Evolutionary conservation across 225 moss, liverwort and hornwort species (phyloP).

Genomic region (Pseudisothecium myosuroides): DNA sequence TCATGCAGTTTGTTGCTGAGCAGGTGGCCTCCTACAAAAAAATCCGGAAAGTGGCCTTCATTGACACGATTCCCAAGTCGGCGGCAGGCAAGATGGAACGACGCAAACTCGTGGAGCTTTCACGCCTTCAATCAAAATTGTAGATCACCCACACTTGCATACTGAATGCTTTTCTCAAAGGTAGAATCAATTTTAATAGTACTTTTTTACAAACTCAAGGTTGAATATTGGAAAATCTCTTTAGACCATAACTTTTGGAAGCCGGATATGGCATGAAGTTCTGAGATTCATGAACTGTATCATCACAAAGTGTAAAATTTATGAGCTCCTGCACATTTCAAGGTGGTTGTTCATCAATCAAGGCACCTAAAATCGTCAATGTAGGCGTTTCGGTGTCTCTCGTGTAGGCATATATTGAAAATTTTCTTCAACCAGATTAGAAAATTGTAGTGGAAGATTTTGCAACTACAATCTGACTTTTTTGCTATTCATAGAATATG

Average conservation of each 20-base stretch:
- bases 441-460: background rate
- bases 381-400: background rate
- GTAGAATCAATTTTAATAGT: background rate
- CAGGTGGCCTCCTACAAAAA: constrained; percentile 37
- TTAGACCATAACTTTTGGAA: background rate
- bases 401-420: background rate
- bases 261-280: background rate
- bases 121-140: constrained; percentile 25
- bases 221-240: background rate
- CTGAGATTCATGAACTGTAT: background rate
- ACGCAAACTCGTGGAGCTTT: constrained; percentile 33
- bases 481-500: accelerated
- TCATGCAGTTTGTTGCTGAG: constrained; percentile 22
- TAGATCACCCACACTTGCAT: background rate
- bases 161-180: background rate
- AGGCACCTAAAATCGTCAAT: background rate
- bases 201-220: background rate
- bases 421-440: background rate
- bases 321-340: background rate
- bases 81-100: constrained; percentile 40
- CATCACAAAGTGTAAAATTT: background rate
- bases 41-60: constrained; percentile 35
- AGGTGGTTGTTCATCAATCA: background rate
- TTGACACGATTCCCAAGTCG: constrained; percentile 38
- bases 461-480: too few relatives aligned